Conservation (phyloP, 768 basidiomycete genomes). For the Rhodotorula paludigena region DNA sequence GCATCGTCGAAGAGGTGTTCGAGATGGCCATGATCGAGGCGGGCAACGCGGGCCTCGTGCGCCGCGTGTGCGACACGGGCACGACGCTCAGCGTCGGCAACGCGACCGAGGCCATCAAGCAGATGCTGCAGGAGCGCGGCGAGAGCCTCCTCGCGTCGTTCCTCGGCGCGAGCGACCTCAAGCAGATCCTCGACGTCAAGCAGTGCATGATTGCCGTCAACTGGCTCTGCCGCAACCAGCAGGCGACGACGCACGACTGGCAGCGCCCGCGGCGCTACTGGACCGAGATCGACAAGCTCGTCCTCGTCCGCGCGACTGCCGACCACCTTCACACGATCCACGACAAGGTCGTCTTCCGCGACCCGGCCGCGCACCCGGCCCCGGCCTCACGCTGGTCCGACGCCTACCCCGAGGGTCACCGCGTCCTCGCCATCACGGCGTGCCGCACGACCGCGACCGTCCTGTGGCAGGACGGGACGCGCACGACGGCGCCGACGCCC, state of each 20-base stretch:
- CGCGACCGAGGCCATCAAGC: slow-evolving; percentile 21
- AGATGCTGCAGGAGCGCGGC: slow-evolving; percentile 19
- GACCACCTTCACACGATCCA: slow-evolving; percentile 33
- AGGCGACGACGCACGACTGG: background rate
- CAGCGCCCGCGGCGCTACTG: slow-evolving; percentile 32
- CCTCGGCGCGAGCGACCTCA: slow-evolving; percentile 16
- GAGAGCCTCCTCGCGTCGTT: slow-evolving; percentile 16
- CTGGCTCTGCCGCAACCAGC: slow-evolving; percentile 35
- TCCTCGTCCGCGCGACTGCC: slow-evolving; percentile 22
- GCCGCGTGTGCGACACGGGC: slow-evolving; percentile 32
- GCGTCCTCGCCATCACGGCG: slow-evolving; percentile 62
- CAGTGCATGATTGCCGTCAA: slow-evolving; percentile 33
- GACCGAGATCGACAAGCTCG: slow-evolving; percentile 27
- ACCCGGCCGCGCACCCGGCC: background rate
- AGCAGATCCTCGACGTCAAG: slow-evolving; percentile 36
- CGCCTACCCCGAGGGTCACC: slow-evolving; percentile 31
- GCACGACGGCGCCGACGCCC: slow-evolving; percentile 43
- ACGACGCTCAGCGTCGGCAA: slow-evolving; percentile 21
- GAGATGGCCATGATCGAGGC: slow-evolving; percentile 38
- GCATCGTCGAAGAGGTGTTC: slow-evolving; percentile 39
- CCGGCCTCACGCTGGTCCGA: slow-evolving; percentile 44
- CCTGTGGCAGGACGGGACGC: slow-evolving; percentile 77
- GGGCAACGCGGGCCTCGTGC: slow-evolving; percentile 6
- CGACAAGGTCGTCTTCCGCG: slow-evolving; percentile 34
- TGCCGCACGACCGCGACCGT: slow-evolving; percentile 66